Evolutionary conservation across 129 eudicot genomes (phyloP).

Genomic region (Centella asiatica): DNA sequence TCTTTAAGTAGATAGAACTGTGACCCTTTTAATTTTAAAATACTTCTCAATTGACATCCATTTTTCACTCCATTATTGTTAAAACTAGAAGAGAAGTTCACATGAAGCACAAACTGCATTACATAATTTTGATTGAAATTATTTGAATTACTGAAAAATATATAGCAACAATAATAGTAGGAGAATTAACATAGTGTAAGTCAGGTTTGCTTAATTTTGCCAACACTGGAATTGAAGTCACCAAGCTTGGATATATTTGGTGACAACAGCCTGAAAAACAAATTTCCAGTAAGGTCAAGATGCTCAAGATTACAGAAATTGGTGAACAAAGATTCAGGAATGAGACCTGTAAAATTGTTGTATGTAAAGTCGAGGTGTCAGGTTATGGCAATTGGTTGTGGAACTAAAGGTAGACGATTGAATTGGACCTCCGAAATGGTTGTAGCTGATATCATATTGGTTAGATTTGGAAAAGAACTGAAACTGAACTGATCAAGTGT

Average conservation of each 20-base stretch:
- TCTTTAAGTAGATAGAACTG: no score
- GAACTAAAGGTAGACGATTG: no score
- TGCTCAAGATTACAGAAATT: constrained; percentile 45
- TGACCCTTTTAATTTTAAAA: no score
- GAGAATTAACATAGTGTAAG: constrained; percentile 23
- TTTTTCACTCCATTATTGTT: no score
- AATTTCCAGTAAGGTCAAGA: constrained; percentile 38
- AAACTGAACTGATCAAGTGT: constrained; percentile 37
- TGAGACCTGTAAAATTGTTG: constrained; percentile 41
- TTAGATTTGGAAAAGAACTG: constrained; percentile 51
- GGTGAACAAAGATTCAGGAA: constrained; percentile 47
- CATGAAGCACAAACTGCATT: no score
- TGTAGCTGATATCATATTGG: constrained; percentile 31
- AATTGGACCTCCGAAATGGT: constrained; percentile 34
- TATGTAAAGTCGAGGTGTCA: constrained; percentile 61
- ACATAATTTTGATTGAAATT: no score
- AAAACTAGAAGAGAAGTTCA: no score
- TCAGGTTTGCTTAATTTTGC: constrained; percentile 31
- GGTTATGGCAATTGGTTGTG: constrained; percentile 30
- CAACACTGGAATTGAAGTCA: no score
- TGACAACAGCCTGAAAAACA: constrained; percentile 46
- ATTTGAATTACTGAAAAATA: no score
- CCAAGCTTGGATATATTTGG: constrained; percentile 24
- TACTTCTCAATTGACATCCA: no score
- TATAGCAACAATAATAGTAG: no score